Evolutionary conservation across 2,329 filamentous ascomycete genomes (phyloP).

Genomic region (Penicillium olsonii): DNA sequence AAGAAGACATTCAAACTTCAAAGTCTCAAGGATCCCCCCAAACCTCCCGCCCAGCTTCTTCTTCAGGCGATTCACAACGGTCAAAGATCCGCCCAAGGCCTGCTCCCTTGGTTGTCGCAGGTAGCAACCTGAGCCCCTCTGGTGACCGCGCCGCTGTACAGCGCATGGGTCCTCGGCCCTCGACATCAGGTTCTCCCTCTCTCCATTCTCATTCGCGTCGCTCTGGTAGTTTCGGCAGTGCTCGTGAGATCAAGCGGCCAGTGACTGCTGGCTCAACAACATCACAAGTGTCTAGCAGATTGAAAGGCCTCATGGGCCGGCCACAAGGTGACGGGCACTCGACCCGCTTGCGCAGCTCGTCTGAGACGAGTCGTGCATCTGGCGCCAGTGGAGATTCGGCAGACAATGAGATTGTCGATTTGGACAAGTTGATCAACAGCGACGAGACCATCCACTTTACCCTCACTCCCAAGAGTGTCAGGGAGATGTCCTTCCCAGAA

Average conservation of each 20-base stretch:
- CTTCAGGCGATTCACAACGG: conserved; percentile 30
- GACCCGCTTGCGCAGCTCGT: conserved; percentile 36
- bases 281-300: conserved; percentile 43
- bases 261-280: conserved; percentile 42
- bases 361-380: conserved; percentile 36
- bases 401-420: conserved; percentile 63
- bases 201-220: conserved; percentile 33
- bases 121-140: conserved; percentile 26
- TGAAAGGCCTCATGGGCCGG: conserved; percentile 45
- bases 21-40: conserved; percentile 4
- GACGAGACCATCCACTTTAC: conserved; percentile 82
- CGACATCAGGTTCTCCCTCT: conserved; percentile 30
- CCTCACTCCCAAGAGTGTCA: conserved; percentile 76
- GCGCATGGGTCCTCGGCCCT: conserved; percentile 37
- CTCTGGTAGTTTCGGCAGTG: conserved; percentile 42
- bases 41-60: conserved; percentile 27
- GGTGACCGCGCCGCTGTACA: conserved; percentile 45
- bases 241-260: conserved; percentile 38
- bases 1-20: not conserved
- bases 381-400: conserved; percentile 29
- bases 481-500: conserved; percentile 62
- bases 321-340: conserved; percentile 32
- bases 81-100: conserved; percentile 31
- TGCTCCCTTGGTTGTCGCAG: conserved; percentile 25
- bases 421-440: conserved; percentile 79